Conservation (phyloP, 177 flowering plant genomes). For the Vitis hybrid region DNA sequence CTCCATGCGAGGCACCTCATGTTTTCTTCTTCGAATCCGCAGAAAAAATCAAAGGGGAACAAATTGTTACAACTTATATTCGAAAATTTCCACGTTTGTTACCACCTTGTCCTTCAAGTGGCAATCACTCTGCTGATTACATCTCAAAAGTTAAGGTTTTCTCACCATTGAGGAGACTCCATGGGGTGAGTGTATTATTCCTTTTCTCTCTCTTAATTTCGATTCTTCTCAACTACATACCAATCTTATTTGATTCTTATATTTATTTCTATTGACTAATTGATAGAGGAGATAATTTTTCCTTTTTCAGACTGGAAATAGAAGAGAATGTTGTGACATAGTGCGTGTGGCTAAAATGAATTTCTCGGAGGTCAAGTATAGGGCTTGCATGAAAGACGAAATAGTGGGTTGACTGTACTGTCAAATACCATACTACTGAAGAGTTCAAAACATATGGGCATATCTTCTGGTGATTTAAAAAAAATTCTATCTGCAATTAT, state of each 20-base stretch:
- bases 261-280: background rate
- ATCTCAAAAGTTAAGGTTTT: constrained; percentile 36
- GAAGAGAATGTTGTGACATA: constrained; percentile 44
- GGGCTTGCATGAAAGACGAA: constrained; percentile 35
- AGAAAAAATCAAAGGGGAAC: constrained; percentile 1
- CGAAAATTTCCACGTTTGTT: constrained; percentile 20
- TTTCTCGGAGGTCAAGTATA: constrained; percentile 21
- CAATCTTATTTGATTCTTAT: background rate
- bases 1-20: constrained; percentile 65
- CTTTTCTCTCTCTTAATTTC: background rate
- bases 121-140: constrained; percentile 41
- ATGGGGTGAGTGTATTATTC: constrained; percentile 16
- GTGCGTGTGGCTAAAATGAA: constrained; percentile 5
- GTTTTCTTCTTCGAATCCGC: constrained; percentile 45
- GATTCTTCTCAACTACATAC: too few relatives aligned
- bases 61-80: constrained; percentile 28
- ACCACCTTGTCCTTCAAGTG: constrained; percentile 29
- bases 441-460: too few relatives aligned
- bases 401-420: constrained; percentile 3
- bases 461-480: too few relatives aligned
- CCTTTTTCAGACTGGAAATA: constrained; percentile 29
- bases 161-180: constrained; percentile 26
- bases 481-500: too few relatives aligned
- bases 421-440: too few relatives aligned
- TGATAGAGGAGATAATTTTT: background rate